Evolutionary conservation across 1,139 yeast genomes (phyloP).

Genomic region (Yamadazyma pseudoaaseri): DNA sequence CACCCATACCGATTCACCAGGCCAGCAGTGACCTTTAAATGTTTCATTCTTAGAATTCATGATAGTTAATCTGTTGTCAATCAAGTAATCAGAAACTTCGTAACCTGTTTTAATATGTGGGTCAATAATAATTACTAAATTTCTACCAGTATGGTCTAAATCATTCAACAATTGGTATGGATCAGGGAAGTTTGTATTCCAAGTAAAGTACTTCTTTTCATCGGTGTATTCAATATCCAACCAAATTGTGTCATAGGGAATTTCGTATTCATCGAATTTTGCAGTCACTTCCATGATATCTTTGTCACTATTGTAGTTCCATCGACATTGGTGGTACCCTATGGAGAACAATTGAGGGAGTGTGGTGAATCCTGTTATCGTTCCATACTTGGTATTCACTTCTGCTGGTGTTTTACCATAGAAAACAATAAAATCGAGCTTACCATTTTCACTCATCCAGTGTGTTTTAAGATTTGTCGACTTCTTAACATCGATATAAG

Average conservation of each 20-base stretch:
- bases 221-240: slow-evolving; percentile 91
- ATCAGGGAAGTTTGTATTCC: slow-evolving; percentile 80
- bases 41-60: slow-evolving; percentile 41
- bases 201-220: slow-evolving; percentile 82
- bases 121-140: slow-evolving; percentile 81
- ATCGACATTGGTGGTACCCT: slow-evolving; percentile 95
- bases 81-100: slow-evolving; percentile 55
- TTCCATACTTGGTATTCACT: slow-evolving; percentile 62
- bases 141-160: slow-evolving; percentile 72
- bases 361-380: slow-evolving; percentile 69
- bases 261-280: slow-evolving; percentile 67
- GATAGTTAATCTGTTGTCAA: slow-evolving; percentile 34
- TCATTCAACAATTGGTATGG: slow-evolving; percentile 65
- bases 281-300: slow-evolving; percentile 73
- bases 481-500: slow-evolving; percentile 74
- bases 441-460: slow-evolving; percentile 93
- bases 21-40: slow-evolving; percentile 95
- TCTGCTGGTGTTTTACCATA: slow-evolving; percentile 61
- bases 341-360: slow-evolving; percentile 81
- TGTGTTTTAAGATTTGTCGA: slow-evolving; percentile 50
- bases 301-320: slow-evolving; percentile 90
- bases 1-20: slow-evolving; percentile 93
- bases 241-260: slow-evolving; percentile 95
- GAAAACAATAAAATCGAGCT: slow-evolving; percentile 71
- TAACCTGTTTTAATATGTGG: slow-evolving; percentile 85